Base-by-base conservation (phyloP, 495 filamentous ascomycete genomes). In the Podospora didyma region DNA sequence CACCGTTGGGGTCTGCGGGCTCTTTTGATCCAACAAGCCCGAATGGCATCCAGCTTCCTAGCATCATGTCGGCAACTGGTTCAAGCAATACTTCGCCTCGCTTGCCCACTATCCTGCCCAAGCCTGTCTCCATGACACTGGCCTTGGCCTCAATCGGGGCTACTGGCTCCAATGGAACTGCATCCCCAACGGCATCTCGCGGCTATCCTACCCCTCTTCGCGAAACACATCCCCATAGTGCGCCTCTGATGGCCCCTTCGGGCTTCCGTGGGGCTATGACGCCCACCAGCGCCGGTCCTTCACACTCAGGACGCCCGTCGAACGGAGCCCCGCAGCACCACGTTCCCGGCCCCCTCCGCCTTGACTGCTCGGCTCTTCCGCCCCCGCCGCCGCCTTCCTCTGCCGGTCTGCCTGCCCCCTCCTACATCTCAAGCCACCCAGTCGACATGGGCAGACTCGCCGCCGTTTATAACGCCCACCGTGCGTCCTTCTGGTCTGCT, bases 371-470 rank as follows among this genome's bases (percentile, higher is more conserved):
- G 10, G 63, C 64, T 50, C 71, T 70, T 46, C 73, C 70, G 39
- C 71, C 64, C 20, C 66, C 67, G 20, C 72, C 64, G 16, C 66
- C 73, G 20, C 72, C 64, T 16, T 66, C 73, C 11, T 56, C 67
- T 19, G 63, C 57, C 23, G 63, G 63, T 54, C 56, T 67, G 23
- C 51, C 56, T 7, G 53, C 37, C 6, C 48, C 60, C 2, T 37
- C 51, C 26, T 69, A 54, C 51, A 39, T 35, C 23, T 46, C 64
- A 51, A 63, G 62, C 58, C 64, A 73, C 51, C 72, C 73, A 7
- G 74, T 92, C 61, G 86, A 92, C 69, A 82, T 84, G 57, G 75
- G 80, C 54, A 83, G 86, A 49, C 83, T 92, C 11, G 80, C 79
- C 35, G 76, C 80, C 44, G 79, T 90, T 48, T 90, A 92, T 67